Conservation (phyloP, 169 alveolate species). For the Plasmodium coatneyi region DNA sequence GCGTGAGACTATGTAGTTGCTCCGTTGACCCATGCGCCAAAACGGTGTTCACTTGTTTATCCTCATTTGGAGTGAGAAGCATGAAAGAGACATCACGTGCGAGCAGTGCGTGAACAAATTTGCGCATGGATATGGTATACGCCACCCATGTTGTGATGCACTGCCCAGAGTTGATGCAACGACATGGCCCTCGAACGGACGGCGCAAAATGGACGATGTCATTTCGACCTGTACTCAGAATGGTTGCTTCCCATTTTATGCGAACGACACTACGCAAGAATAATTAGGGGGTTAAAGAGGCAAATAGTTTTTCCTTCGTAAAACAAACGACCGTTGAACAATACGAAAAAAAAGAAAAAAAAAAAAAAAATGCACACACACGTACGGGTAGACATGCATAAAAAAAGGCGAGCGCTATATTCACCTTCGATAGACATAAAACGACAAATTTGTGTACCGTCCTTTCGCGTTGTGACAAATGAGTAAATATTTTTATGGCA, state of each 20-base stretch:
- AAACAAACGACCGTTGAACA: background rate
- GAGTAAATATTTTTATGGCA: background rate
- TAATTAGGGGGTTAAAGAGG: background rate
- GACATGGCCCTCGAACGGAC: background rate
- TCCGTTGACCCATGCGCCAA: background rate
- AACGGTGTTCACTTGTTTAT: background rate
- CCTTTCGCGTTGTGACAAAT: background rate
- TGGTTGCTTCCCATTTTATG: background rate
- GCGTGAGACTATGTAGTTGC: background rate
- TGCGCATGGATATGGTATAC: background rate
- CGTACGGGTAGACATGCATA: background rate
- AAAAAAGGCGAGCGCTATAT: background rate
- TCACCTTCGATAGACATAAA: background rate
- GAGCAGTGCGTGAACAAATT: background rate
- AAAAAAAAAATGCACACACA: background rate
- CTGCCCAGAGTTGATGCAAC: background rate
- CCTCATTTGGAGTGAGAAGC: background rate
- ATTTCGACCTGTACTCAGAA: background rate
- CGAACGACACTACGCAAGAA: background rate
- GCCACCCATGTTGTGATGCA: background rate
- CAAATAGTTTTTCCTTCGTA: background rate
- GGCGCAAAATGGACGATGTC: background rate
- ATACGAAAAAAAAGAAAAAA: background rate
- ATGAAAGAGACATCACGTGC: background rate
- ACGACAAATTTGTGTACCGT: background rate